Conservation (phyloP, 495 filamentous ascomycete genomes). For the Neurospora sp. region DNA sequence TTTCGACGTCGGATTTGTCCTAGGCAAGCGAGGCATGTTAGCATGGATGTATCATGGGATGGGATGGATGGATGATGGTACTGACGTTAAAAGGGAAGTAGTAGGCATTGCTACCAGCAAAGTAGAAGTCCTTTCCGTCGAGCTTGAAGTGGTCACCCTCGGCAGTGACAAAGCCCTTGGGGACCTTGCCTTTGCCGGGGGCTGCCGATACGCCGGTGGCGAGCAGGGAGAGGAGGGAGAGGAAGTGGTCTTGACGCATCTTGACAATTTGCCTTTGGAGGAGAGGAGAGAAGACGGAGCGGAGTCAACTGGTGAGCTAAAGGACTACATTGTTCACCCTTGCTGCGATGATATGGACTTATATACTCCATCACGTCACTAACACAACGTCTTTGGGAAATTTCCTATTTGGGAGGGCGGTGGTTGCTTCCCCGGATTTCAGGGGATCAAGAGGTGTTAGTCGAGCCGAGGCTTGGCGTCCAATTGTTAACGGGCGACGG, state of each 20-base stretch:
- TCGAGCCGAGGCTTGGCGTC: neutral
- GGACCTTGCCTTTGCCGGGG: slow-evolving; percentile 7
- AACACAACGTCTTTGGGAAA: neutral
- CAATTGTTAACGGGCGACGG: neutral
- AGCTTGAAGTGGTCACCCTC: slow-evolving; percentile 51
- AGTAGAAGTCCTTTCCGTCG: slow-evolving; percentile 53
- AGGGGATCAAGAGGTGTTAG: neutral
- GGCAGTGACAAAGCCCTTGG: slow-evolving; percentile 37
- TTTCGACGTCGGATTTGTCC: slow-evolving; percentile 51
- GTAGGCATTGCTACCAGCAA: slow-evolving; percentile 63
- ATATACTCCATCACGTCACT: neutral
- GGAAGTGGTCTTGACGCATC: neutral
- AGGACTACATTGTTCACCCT: too few relatives aligned
- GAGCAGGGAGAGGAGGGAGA: neutral
- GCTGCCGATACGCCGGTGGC: neutral
- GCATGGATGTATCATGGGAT: neutral
- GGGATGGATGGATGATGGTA: neutral
- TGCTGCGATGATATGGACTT: neutral
- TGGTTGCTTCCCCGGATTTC: neutral
- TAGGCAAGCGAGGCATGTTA: slow-evolving; percentile 2
- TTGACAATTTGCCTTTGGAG: neutral
- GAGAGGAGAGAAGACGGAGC: neutral
- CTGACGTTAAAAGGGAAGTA: slow-evolving; percentile 52
- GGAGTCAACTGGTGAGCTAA: neutral
- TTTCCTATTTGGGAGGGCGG: neutral